Percentiles rank a stretch among this genome's conserved stretches.
Conservation (phyloP, 2,329 filamentous ascomycete genomes). For the Ophiognomonia clavigignenti-juglandacearum region DNA sequence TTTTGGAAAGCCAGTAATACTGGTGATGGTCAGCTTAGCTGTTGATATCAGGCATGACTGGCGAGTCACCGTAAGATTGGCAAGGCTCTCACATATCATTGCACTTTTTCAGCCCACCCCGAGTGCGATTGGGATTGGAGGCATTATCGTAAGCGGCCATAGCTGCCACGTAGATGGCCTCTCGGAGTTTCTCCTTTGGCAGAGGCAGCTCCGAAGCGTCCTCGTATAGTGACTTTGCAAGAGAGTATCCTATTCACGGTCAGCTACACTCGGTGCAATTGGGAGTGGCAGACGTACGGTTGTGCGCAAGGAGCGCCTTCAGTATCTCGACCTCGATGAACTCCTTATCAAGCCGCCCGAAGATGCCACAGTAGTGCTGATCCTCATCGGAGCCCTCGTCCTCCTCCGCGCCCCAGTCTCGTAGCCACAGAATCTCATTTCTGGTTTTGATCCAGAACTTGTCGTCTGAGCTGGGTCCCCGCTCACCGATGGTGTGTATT, state of each 20-base stretch:
- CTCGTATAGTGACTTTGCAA: constrained; percentile 61
- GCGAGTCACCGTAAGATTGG: too few species aligned
- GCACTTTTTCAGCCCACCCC: constrained; percentile 73
- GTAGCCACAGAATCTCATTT: constrained; percentile 67
- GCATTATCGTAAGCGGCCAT: constrained; percentile 75
- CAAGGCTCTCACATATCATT: constrained; percentile 59
- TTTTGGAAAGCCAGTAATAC: constrained; percentile 58
- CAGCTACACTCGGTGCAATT: constrained; percentile 13
- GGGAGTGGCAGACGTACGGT: constrained; percentile 40
- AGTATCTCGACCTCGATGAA: constrained; percentile 68
- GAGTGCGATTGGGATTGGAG: constrained; percentile 71
- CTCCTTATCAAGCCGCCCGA: constrained; percentile 55
- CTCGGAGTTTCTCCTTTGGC: constrained; percentile 45
- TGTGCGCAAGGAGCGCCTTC: constrained; percentile 58
- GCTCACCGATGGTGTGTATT: constrained; percentile 47
- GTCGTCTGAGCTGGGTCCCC: constrained; percentile 55
- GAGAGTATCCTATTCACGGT: constrained; percentile 46
- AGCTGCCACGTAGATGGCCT: constrained; percentile 57
- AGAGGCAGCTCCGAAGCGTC: constrained; percentile 45
- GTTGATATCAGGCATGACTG: too few species aligned
- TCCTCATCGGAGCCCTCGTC: constrained; percentile 21
- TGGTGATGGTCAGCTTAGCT: constrained; percentile 24
- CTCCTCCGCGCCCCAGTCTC: constrained; percentile 61
- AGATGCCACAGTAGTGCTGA: constrained; percentile 41
- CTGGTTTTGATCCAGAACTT: constrained; percentile 58